Base-by-base conservation (phyloP, 768 basidiomycete species). In the Phaffia tasmanica region DNA sequence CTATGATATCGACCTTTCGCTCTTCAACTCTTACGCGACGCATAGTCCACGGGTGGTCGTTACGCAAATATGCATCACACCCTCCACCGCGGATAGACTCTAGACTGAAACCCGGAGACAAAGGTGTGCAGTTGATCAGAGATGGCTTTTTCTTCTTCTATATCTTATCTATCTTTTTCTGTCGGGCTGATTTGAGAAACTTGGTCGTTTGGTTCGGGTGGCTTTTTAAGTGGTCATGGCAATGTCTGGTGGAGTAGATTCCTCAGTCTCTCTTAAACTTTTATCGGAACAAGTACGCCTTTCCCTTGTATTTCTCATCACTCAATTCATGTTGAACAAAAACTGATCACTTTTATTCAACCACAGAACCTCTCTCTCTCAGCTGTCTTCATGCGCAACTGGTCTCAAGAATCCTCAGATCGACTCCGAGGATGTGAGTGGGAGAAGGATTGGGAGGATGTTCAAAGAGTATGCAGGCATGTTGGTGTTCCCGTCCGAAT, bases 161-260 rank as follows among this genome's bases (percentile, higher is more conserved):
- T 11, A 11, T 42, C 35, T 42, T 42, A 5, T 4, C 11, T 42
- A 42, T 42, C 11, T 11, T 42, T 11, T 42, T 42, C n/a, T n/a
- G n/a, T n/a, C 35, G 35, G 35, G 35, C 35, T 42, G 11, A 42
- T 42, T 11, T 42, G 35, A 11, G 35, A 42, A 42, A 5, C 6
- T 42, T 42, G 35, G 4, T 42, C 35, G 11, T 42, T 42, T 42
- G 11, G 11, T 42, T 42, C 11, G 35, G 35, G 35, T 42, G 11
- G 11, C 11, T 42, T 42, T 11, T 5, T 42, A 42, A 92, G 92
- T 98, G 57, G 83, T 88, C 7, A 83, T 94, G 9, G 90, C 88
- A 25, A 92, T 95, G 88, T 93, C 89, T 0, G 93, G 93, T 30
- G 93, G 93, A 3, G 92, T 97, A 16, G 93, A 98, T 75, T 94